Evolutionary conservation across 495 filamentous ascomycete genomes (phyloP), one percentile per base, ranked within the genome.

Genomic region (Daldinia vernicosa): DNA sequence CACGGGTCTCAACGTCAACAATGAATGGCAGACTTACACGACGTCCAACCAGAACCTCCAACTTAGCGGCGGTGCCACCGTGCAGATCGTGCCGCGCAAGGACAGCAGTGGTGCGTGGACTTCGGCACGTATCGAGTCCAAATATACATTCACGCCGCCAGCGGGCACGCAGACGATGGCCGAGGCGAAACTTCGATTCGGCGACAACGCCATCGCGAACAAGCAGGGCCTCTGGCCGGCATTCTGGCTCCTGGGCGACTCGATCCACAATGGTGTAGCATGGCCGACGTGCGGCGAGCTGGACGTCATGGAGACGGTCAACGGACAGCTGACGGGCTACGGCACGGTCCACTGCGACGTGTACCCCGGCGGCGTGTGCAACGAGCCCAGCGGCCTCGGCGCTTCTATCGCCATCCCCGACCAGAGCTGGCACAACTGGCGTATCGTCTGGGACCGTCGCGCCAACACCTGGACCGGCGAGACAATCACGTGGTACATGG

Each of bases 161-260:
- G 69, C 78, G 2, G 83, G 83, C 35, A 60, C 57, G 30, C 64
- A 65, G 28, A 81, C 84, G 7, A 72, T 83, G 40, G 79, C 79
- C 14, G 80, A 86, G 77, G 78, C 81, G 14, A 54, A 64, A 35
- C 75, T 86, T 35, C 77, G 80, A 15, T 81, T 86, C 60, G 84
- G 84, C 35, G 67, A 62, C 52, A 80, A 79, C 67, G 12, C 67
- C 11, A 52, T 64, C 28, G 43, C 45, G n/a, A 73, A 77, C 17
- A 82, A 85, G 72, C 77, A 81, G 67, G 84, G 84, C 6, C 80
- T 86, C 71, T 87, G 84, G 84, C 84, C 84, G 0, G 84, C 84
- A 0, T 87, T 85, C 74, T 87, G 84, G 84, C 60, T 84, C 32
- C 77, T 87, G n/a, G 84, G 84, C 1, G 59, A 82, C 57, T 70